phyloP scores from a whole-genome alignment of 805 yeast species.

The Alloascoidea africana region DNA sequence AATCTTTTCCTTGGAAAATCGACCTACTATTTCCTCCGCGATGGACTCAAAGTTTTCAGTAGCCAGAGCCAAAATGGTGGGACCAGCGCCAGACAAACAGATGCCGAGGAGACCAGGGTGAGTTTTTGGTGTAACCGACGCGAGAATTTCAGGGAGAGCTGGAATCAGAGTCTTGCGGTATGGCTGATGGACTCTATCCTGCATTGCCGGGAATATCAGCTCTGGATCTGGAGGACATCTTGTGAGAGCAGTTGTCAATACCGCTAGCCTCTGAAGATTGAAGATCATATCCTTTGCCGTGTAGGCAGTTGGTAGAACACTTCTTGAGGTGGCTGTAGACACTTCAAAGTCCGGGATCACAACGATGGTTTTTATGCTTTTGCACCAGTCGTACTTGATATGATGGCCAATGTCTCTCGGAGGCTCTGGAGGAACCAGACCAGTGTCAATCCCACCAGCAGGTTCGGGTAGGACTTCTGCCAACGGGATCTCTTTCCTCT shows the following conservation, averaged over 20 bases:
- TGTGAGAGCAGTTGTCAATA: constrained; percentile 85
- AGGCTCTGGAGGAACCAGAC: constrained; percentile 63
- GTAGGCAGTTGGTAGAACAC: constrained; percentile 74
- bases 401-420: constrained; percentile 82
- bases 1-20: constrained; percentile 54
- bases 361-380: constrained; percentile 73
- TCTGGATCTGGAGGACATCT: constrained; percentile 68
- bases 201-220: constrained; percentile 88
- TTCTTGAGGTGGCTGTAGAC: constrained; percentile 81
- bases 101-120: constrained; percentile 85
- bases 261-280: constrained; percentile 87
- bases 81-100: constrained; percentile 96
- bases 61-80: constrained; percentile 89
- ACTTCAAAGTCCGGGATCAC: constrained; percentile 92
- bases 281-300: constrained; percentile 72
- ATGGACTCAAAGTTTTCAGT: constrained; percentile 76
- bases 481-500: constrained; percentile 69
- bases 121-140: constrained; percentile 64
- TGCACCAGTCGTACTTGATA: constrained; percentile 72
- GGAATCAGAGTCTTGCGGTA: constrained; percentile 87
- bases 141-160: constrained; percentile 70
- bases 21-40: constrained; percentile 56
- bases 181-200: constrained; percentile 94
- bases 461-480: constrained; percentile 73
- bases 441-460: constrained; percentile 55